Conservation (phyloP, 2,329 filamentous ascomycete species). For the Lizonia empirigonia region DNA sequence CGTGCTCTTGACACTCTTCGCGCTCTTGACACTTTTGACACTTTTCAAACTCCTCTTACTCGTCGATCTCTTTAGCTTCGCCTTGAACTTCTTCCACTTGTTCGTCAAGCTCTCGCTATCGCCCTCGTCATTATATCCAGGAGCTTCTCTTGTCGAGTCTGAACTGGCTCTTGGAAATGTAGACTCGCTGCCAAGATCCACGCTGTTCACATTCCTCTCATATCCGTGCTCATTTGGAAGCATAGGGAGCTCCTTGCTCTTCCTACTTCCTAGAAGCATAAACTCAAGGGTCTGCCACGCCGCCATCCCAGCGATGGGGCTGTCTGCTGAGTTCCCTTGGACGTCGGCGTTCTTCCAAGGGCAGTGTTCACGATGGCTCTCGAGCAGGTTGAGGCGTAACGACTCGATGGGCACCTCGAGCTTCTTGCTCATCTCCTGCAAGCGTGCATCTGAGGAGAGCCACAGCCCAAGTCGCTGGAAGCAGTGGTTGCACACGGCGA, state of each 20-base stretch:
- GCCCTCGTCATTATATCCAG: conserved; percentile 20
- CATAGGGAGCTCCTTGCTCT: conserved; percentile 2
- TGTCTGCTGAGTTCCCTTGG: conserved; percentile 40
- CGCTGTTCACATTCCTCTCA: conserved; percentile 26
- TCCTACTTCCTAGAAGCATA: conserved; percentile 28
- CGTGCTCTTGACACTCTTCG: conserved; percentile 30
- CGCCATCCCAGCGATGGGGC: conserved; percentile 40
- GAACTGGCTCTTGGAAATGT: conserved; percentile 18
- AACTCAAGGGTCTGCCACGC: conserved; percentile 46
- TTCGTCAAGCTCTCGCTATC: conserved; percentile 29
- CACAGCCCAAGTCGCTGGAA: conserved; percentile 88
- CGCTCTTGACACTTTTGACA: conserved; percentile 40
- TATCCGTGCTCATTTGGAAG: conserved; percentile 3
- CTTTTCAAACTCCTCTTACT: conserved; percentile 45
- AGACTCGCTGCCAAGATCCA: conserved; percentile 33
- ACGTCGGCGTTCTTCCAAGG: conserved; percentile 48
- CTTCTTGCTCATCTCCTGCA: conserved; percentile 44
- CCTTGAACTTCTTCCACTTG: conserved; percentile 46
- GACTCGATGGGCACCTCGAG: conserved; percentile 36
- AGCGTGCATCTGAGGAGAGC: conserved; percentile 68
- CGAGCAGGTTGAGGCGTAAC: conserved; percentile 45
- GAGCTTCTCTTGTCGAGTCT: not conserved
- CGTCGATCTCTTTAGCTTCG: conserved; percentile 40
- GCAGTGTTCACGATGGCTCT: conserved; percentile 49
- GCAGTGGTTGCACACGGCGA: conserved; percentile 82